phyloP scores from a whole-genome alignment of 2,329 filamentous ascomycete genomes.

The Orbilia oligospora region DNA sequence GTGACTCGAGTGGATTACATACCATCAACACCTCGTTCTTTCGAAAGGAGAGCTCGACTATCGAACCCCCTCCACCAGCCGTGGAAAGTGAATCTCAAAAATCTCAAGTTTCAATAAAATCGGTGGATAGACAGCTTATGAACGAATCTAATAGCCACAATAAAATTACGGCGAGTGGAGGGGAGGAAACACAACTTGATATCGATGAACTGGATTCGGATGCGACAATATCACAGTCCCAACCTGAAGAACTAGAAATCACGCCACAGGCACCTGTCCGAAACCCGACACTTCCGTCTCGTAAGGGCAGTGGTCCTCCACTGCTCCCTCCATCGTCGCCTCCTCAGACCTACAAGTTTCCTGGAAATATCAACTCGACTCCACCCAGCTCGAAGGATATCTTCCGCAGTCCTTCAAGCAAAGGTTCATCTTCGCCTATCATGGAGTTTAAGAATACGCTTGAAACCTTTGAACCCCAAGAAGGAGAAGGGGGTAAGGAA shows the following conservation, averaged over 20 bases:
- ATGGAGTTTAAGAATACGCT: conserved; percentile 31
- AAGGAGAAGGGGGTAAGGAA: conserved; percentile 12
- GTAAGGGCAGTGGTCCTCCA: conserved; percentile 42
- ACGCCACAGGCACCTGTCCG: conserved; percentile 15
- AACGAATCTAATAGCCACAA: conserved; percentile 47
- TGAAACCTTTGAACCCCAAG: conserved; percentile 8
- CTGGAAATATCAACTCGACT: conserved; percentile 10
- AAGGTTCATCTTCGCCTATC: conserved; percentile 36
- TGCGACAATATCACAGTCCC: conserved; percentile 42
- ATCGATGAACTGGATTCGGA: conserved; percentile 25
- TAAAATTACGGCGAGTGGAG: conserved; percentile 1
- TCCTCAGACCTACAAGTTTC: conserved; percentile 35
- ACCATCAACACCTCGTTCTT: conserved; percentile 50
- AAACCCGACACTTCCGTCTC: background rate
- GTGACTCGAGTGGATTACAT: conserved; percentile 44
- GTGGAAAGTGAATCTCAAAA: conserved; percentile 43
- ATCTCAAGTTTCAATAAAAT: conserved; percentile 44
- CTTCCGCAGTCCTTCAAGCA: conserved; percentile 39
- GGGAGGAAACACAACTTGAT: conserved; percentile 34
- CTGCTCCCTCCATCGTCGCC: conserved; percentile 50
- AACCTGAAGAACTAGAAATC: conserved; percentile 9
- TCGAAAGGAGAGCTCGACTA: conserved; percentile 40
- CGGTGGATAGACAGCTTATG: conserved; percentile 47
- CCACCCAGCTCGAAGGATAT: conserved; percentile 24
- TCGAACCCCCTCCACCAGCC: conserved; percentile 14